Base-by-base conservation (phyloP, 2,329 filamentous ascomycete genomes). In the Fusarium stilboides region DNA sequence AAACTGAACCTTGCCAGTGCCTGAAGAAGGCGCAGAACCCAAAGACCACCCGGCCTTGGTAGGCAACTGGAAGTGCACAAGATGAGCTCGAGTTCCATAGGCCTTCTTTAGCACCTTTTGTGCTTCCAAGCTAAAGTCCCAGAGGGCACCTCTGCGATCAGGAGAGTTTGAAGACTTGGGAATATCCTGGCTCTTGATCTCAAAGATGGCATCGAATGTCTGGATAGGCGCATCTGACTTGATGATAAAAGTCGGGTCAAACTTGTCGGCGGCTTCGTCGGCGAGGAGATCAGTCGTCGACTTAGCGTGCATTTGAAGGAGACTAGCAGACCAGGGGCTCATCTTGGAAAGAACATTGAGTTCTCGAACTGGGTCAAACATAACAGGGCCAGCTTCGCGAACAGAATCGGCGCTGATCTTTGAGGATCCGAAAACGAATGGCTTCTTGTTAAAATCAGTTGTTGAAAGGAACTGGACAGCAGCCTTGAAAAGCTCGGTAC, bases 401-500 rank as follows among this genome's bases (percentile, higher is more conserved):
- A 81, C 75, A 26, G 75, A 69, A 61, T 83, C 85, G 5, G 62
- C 39, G 37, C 71, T 74, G 3, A 68, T 58, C 36, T 76, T 75
- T 3, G 74, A 57, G 73, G 76, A 79, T 73, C 75, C 82, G 57
- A 89, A 83, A 1, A 86, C 70, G 34, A 91, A 85, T 0, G 92
- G 89, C 69, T 88, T 92, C 72, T 88, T 91, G 58, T 83, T 84
- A 56, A 98, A 83, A 74, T 97, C 91, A 37, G 88, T 91, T 2
- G 88, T 87, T 2, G 92, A 89, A 19, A 99, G 83, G 71, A 95
- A 96, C 76, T 98, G 95, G n/a, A 99, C 83, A 2, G 91, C 90
- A 4, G 94, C 94, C 80, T 98, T 98, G 86, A 99, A 98, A 44
- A 98, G 86, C 79, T 98, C 95, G 24, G 95, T 96, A 79, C 92